Evolutionary conservation across 208 protist genomes (phyloP).

Genomic region (Leishmania arabica): DNA sequence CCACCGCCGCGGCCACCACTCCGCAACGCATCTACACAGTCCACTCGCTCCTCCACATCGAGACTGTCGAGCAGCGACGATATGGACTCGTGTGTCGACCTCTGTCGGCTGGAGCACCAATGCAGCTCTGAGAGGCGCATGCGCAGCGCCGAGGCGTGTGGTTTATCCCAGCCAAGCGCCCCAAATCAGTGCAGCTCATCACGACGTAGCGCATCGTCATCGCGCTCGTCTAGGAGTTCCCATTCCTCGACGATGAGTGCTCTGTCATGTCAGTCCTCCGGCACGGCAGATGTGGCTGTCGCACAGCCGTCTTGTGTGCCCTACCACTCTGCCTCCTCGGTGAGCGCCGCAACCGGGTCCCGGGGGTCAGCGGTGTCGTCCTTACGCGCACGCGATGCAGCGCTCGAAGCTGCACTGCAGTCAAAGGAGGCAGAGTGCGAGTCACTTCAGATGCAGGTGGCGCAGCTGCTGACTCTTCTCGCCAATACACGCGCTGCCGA

Average conservation of each 20-base stretch:
- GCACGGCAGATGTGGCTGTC: neutral
- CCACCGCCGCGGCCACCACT: neutral
- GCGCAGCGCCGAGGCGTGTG: neutral
- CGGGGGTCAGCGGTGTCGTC: neutral
- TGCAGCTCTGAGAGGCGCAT: neutral
- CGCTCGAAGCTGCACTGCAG: conserved; percentile 20
- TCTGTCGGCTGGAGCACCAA: neutral
- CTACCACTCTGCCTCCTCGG: neutral
- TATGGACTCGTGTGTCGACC: neutral
- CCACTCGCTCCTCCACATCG: neutral
- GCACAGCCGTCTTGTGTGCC: neutral
- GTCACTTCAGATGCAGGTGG: conserved; percentile 32
- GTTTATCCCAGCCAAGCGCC: neutral
- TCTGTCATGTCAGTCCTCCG: neutral
- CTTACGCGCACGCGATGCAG: neutral
- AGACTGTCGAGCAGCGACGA: neutral
- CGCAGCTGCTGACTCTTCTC: conserved; percentile 31
- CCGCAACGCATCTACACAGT: neutral
- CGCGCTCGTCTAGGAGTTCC: conserved; percentile 1
- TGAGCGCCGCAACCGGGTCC: neutral
- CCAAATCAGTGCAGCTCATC: neutral
- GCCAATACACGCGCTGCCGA: neutral
- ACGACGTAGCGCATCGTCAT: neutral
- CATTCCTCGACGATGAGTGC: neutral
- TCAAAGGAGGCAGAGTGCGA: conserved; percentile 36